phyloP scores from a whole-genome alignment of 179 eudicot species.

The Patellifolia procumbens region DNA sequence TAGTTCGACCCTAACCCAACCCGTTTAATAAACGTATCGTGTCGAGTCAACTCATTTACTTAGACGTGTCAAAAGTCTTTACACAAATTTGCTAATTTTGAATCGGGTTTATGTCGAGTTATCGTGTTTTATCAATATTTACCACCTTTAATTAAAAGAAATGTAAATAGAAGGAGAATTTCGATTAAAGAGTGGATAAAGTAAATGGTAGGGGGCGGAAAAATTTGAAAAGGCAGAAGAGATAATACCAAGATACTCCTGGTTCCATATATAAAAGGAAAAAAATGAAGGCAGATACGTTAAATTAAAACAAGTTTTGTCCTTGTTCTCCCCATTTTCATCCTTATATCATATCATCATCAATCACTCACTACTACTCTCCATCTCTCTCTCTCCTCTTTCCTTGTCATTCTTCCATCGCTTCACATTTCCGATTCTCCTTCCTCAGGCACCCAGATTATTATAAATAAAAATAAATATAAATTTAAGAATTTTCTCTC shows the following conservation, averaged over 20 bases:
- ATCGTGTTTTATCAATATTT: too few relatives aligned
- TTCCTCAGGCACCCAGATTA: not conserved
- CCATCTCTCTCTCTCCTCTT: slow-evolving; percentile 7
- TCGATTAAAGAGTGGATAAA: not conserved
- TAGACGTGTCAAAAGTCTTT: too few relatives aligned
- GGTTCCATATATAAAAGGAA: not conserved
- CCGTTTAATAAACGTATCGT: too few relatives aligned
- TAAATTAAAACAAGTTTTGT: not conserved
- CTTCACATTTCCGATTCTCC: not conserved
- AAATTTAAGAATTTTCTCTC: not conserved
- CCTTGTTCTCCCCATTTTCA: not conserved
- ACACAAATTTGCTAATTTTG: too few relatives aligned
- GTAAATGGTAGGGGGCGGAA: not conserved
- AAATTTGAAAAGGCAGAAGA: not conserved
- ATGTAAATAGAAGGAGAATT: too few relatives aligned
- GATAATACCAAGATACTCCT: not conserved
- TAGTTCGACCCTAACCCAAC: too few relatives aligned
- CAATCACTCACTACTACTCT: slow-evolving; percentile 12
- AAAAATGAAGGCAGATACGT: not conserved
- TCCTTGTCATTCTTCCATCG: slow-evolving; percentile 14
- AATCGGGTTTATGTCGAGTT: too few relatives aligned
- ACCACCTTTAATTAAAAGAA: too few relatives aligned
- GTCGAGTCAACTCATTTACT: too few relatives aligned
- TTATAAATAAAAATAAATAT: not conserved
- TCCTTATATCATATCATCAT: slow-evolving; percentile 13